phyloP scores from a whole-genome alignment of 2,329 filamentous ascomycete genomes.

The Fusarium compactum region DNA sequence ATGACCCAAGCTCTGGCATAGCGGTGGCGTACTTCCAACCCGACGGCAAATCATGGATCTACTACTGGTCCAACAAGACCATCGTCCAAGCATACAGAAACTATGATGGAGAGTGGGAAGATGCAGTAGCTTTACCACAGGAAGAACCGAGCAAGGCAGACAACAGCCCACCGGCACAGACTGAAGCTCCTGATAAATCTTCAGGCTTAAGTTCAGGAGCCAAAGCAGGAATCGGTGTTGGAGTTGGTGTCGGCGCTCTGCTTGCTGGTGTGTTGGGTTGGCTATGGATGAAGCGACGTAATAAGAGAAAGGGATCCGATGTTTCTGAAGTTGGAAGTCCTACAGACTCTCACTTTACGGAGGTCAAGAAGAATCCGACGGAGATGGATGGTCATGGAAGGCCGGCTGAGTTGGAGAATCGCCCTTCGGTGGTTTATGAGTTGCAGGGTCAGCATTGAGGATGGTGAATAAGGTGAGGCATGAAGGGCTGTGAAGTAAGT shows the following conservation, averaged over 20 bases:
- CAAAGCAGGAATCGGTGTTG: slow-evolving; percentile 2
- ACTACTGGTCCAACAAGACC: slow-evolving; percentile 17
- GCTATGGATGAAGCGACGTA: background rate
- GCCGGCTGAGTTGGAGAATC: background rate
- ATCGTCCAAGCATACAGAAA: slow-evolving; percentile 9
- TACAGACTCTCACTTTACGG: background rate
- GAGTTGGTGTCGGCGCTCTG: background rate
- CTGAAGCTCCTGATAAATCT: accelerated
- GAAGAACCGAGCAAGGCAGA: background rate
- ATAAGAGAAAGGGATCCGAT: background rate
- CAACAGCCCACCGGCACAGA: background rate
- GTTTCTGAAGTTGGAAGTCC: background rate
- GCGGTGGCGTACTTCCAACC: slow-evolving; percentile 8
- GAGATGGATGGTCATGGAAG: background rate
- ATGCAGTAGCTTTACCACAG: background rate
- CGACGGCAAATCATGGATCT: slow-evolving; percentile 3
- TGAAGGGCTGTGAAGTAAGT: background rate
- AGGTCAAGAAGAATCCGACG: background rate
- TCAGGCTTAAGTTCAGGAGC: background rate
- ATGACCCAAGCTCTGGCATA: background rate
- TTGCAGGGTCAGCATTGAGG: background rate
- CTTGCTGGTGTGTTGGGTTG: background rate
- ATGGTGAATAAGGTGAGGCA: background rate
- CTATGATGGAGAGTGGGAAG: background rate
- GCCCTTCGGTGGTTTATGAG: background rate